A percentile compares a stretch with the other conserved stretches of the same genome.
Conservation (phyloP, 768 basidiomycete species). For the Leccinum truebloodii region DNA sequence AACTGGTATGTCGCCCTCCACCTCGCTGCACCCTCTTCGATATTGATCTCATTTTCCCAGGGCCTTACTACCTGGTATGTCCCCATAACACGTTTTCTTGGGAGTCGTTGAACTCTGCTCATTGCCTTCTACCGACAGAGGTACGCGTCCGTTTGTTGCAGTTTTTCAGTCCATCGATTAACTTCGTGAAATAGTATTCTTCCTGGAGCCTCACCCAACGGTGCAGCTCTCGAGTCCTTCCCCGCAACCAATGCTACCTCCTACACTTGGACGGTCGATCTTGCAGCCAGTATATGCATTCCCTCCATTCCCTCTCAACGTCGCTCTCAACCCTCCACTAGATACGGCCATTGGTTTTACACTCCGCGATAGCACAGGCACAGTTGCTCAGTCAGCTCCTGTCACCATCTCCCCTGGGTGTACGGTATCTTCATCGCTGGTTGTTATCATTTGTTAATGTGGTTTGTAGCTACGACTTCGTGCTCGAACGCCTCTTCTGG, state of each 20-base stretch:
- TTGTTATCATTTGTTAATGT: slow-evolving; percentile 9
- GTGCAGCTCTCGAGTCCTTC: slow-evolving; percentile 48
- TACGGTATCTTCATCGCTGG: slow-evolving; percentile 36
- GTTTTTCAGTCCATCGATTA: neutral
- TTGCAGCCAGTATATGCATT: slow-evolving; percentile 40
- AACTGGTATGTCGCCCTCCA: slow-evolving; percentile 41
- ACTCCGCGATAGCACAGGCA: slow-evolving; percentile 63
- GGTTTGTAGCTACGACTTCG: slow-evolving; percentile 31
- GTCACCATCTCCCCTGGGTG: slow-evolving; percentile 51
- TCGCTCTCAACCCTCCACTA: slow-evolving; percentile 14
- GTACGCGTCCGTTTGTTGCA: slow-evolving; percentile 23
- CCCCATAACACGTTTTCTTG: neutral
- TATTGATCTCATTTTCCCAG: slow-evolving; percentile 32
- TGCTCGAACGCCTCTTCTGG: slow-evolving; percentile 36
- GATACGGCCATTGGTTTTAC: slow-evolving; percentile 57
- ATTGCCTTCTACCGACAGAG: slow-evolving; percentile 33
- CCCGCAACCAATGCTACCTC: slow-evolving; percentile 39
- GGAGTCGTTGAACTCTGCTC: neutral
- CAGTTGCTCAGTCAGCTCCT: slow-evolving; percentile 46
- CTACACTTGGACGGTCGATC: slow-evolving; percentile 58
- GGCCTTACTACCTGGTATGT: slow-evolving; percentile 67
- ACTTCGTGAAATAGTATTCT: slow-evolving; percentile 45
- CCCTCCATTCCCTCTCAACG: neutral
- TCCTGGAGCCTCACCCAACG: slow-evolving; percentile 48
- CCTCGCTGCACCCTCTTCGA: neutral